Evolutionary conservation across 1,284 basidiomycete genomes (phyloP).

Genomic region (Schizopora paradoxa): DNA sequence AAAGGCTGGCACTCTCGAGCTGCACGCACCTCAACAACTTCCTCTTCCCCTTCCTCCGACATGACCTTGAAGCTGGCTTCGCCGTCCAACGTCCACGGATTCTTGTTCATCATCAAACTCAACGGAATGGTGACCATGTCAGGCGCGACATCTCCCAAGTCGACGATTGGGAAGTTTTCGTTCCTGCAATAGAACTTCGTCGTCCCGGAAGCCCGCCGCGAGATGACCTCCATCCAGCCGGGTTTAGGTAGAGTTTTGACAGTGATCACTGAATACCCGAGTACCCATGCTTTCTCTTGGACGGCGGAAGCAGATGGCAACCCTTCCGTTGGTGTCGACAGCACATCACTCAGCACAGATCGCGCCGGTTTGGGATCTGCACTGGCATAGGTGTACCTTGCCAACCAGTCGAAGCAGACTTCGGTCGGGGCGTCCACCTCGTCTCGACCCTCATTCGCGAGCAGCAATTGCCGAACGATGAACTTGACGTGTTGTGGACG

Average conservation of each 20-base stretch:
- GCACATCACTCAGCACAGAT: conserved; percentile 72
- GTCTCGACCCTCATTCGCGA: conserved; percentile 78
- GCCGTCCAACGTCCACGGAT: conserved; percentile 27
- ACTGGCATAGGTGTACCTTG: conserved; percentile 91
- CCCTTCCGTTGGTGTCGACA: conserved; percentile 25
- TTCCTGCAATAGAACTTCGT: conserved; percentile 84
- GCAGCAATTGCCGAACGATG: conserved; percentile 82
- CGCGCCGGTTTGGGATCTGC: conserved; percentile 87
- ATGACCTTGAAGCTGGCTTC: conserved; percentile 23
- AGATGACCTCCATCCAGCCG: conserved; percentile 89
- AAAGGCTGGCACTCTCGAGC: not conserved
- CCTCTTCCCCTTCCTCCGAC: too few relatives aligned
- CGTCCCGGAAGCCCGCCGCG: conserved; percentile 86
- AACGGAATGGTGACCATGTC: conserved; percentile 71
- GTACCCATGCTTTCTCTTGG: conserved; percentile 77
- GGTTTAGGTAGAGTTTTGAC: conserved; percentile 68
- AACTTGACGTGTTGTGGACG: conserved; percentile 80
- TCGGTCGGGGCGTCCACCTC: conserved; percentile 88
- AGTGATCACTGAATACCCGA: conserved; percentile 85
- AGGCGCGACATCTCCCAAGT: conserved; percentile 76
- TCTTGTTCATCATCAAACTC: conserved; percentile 67
- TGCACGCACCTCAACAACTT: too few relatives aligned
- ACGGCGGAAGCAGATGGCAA: conserved; percentile 30
- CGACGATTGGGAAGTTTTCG: conserved; percentile 85
- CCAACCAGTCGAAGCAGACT: conserved; percentile 97